Evolutionary conservation across 495 filamentous ascomycete genomes (phyloP).

Genomic region (Emericellopsis terricola): DNA sequence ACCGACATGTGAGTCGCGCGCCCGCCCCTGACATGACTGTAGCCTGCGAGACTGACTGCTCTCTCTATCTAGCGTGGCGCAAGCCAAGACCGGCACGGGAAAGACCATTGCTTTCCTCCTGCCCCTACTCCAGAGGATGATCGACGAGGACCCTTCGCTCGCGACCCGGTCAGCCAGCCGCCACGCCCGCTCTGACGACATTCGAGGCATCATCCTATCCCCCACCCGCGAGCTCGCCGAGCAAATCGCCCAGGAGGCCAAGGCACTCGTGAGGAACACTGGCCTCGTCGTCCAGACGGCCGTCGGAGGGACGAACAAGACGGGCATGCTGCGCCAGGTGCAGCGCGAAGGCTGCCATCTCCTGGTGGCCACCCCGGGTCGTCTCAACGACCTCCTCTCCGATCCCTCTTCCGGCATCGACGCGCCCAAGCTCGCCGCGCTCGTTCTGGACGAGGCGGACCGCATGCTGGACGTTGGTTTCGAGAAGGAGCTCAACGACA

Average conservation of each 20-base stretch:
- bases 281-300: slow-evolving; percentile 65
- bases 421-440: slow-evolving; percentile 53
- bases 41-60: slow-evolving; percentile 8
- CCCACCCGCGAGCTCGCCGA: slow-evolving; percentile 90
- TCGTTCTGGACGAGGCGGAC: slow-evolving; percentile 92
- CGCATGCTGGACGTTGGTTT: slow-evolving; percentile 84
- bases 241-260: slow-evolving; percentile 77
- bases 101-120: slow-evolving; percentile 76
- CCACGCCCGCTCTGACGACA: slow-evolving; percentile 37
- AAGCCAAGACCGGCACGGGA: slow-evolving; percentile 77
- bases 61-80: slow-evolving; percentile 56
- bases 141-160: slow-evolving; percentile 36
- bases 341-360: slow-evolving; percentile 67
- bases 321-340: slow-evolving; percentile 38
- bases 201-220: slow-evolving; percentile 79
- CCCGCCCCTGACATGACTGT: slow-evolving; percentile 2
- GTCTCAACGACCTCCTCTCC: slow-evolving; percentile 66
- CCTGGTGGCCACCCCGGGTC: slow-evolving; percentile 79
- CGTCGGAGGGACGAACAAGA: slow-evolving; percentile 76
- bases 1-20: slow-evolving; percentile 73
- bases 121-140: slow-evolving; percentile 54
- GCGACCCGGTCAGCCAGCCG: slow-evolving; percentile 9
- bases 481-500: slow-evolving; percentile 52
- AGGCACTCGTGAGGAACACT: slow-evolving; percentile 45
- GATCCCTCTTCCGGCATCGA: slow-evolving; percentile 46